phyloP scores from a whole-genome alignment of 2,329 filamentous ascomycete species.

The Fusarium chaquense region DNA sequence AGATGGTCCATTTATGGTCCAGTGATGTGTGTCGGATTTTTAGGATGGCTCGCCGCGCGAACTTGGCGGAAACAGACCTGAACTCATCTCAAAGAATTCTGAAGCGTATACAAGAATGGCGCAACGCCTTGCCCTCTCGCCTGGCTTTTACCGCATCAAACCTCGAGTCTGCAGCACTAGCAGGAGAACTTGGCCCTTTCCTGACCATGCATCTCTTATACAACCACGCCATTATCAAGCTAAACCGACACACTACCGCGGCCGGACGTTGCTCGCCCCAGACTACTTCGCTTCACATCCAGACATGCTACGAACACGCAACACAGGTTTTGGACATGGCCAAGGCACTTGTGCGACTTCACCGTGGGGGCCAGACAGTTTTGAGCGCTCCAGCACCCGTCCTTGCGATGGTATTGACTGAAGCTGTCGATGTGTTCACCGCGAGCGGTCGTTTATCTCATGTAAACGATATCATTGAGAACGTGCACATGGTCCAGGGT shows the following conservation, averaged over 20 bases:
- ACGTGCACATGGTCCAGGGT: slow-evolving; percentile 64
- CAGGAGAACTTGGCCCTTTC: slow-evolving; percentile 67
- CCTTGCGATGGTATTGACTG: slow-evolving; percentile 70
- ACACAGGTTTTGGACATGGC: slow-evolving; percentile 63
- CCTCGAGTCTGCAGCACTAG: slow-evolving; percentile 66
- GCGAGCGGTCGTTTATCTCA: slow-evolving; percentile 67
- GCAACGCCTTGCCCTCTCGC: slow-evolving; percentile 64
- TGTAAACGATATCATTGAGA: slow-evolving; percentile 64
- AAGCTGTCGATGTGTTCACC: slow-evolving; percentile 75
- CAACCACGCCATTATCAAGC: slow-evolving; percentile 71
- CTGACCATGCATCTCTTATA: slow-evolving; percentile 76
- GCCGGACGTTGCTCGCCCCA: slow-evolving; percentile 54
- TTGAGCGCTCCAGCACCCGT: slow-evolving; percentile 68
- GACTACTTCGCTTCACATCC: slow-evolving; percentile 59
- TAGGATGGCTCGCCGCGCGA: slow-evolving; percentile 50
- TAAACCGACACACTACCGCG: slow-evolving; percentile 70
- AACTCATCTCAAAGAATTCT: slow-evolving; percentile 60
- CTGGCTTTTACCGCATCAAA: slow-evolving; percentile 68
- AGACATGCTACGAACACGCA: slow-evolving; percentile 64
- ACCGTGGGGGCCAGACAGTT: slow-evolving; percentile 49
- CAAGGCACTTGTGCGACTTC: slow-evolving; percentile 56
- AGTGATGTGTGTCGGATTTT: slow-evolving; percentile 72
- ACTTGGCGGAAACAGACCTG: slow-evolving; percentile 46
- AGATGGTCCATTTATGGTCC: slow-evolving; percentile 74
- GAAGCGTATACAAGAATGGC: slow-evolving; percentile 69